Base-by-base conservation (phyloP, 23 red algal species). In the Gracilaria vermiculophylla region DNA sequence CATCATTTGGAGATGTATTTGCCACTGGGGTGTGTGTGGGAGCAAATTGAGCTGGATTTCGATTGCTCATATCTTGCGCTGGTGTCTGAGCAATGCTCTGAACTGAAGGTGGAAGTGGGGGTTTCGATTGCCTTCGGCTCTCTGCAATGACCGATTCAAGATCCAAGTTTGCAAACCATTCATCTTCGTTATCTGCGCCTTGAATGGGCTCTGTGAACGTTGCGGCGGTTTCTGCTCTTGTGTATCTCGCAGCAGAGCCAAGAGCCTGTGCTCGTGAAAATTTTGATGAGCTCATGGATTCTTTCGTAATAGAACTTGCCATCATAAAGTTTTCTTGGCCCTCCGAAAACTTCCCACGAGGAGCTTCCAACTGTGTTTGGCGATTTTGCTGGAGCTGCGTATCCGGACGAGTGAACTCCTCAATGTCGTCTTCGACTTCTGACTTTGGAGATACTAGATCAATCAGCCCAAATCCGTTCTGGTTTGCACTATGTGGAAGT, bases 81-180 rank as follows among this genome's bases (percentile, higher is more conserved):
- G 79, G 35, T 6, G 16, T 62, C 0, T 45, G 79, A 43, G 35
- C 53, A 21, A 52, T 49, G 41, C 37, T 34, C 5, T 11, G 37
- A 67, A 51, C 10, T 10, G 57, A 67, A 31, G 79, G 36, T 34
- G 44, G 57, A 10, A 49, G 28, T 51, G 42, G 57, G 50, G 57
- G 57, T 67, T 36, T 67, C n/a, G 53, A 51, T 65, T 51, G 61
- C 1, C 47, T 25, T 21, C 56, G 79, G 53, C 28, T 51, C 28
- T 83, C 60, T 3, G 69, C 70, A 39, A 88, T 77, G 20, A 88
- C 73, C 25, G 84, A 76, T 32, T 88, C 84, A 31, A 88, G 43
- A 35, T 88, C 72, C 20, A 88, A 55, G 35, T 58, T 48, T 37
- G 84, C 84, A 43, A 77, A 57, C 47, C 52, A 53, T 19, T 76